Base-by-base conservation (phyloP, 2,329 filamentous ascomycete genomes). In the Xylariomycetidae sp. region DNA sequence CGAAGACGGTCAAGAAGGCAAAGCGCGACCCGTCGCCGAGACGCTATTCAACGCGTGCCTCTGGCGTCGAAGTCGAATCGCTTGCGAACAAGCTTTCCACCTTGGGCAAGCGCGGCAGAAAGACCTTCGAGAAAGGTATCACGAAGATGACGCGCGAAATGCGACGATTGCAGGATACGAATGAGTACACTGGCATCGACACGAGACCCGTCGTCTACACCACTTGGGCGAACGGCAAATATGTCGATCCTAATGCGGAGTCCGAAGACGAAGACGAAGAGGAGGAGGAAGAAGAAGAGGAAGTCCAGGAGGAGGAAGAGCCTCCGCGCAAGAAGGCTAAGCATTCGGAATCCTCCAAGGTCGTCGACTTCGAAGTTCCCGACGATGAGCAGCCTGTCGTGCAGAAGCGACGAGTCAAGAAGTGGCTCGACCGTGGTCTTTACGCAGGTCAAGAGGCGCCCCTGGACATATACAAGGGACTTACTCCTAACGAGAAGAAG, bases 351-450 rank as follows among this genome's bases (percentile, higher is more conserved):
- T n/a, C n/a, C n/a, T n/a, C n/a, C n/a, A n/a, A n/a, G n/a, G n/a
- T n/a, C 3, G 45, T 45, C 20, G 29, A 65, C 29, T 43, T 54
- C 31, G 67, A 52, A 24, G 31, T 52, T 32, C 18, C 49, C 34
- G 37, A 54, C 40, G 49, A 71, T 47, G 57, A 60, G 16, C 47
- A 57, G 6, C 52, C 58, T 9, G 45, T 43, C 10, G 49, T 57
- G 17, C 64, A 59, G 41, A 60, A 64, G 43, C 64, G 71, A 35
- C 69, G 66, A 23, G 61, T 68, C 32, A 94, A 94, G 66, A 79
- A 79, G 46, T 96, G 85, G 74, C 67, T 93, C 34, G 68, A 72
- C 32, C 85, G 88, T 56, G 92, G 90, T 8, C 68, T 96, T 10
- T 96, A 93, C 52, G 81, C 86, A 1, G 92, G 92, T 18, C 90